A percentile compares a stretch with the other conserved stretches of the same genome.
These are phyloP conservation scores for Diplosphaera chodatii DNA, from an alignment of 139 green algal genomes.

Conservation along the genomic window DNA sequence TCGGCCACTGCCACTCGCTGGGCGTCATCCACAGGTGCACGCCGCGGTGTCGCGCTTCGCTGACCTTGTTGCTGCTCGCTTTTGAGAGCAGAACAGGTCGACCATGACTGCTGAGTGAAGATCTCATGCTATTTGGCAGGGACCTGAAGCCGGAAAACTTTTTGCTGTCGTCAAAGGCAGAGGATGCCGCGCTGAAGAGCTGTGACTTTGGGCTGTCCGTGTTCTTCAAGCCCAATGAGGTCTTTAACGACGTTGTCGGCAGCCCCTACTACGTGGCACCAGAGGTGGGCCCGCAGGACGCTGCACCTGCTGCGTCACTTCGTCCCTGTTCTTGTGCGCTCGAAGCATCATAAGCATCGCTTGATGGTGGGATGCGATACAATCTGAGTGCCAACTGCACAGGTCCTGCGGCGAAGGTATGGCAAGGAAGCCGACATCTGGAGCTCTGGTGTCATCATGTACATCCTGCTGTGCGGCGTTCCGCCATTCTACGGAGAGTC, in stretches of 20 bases:
- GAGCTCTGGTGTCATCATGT: slow-evolving; percentile 91
- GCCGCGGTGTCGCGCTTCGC: no score
- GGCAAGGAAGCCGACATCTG: slow-evolving; percentile 87
- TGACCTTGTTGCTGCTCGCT: no score
- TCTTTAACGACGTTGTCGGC: slow-evolving; percentile 71
- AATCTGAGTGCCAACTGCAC: no score
- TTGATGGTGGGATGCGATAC: no score
- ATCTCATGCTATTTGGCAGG: slow-evolving; percentile 25
- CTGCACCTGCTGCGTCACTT: no score
- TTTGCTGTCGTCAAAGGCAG: slow-evolving; percentile 68
- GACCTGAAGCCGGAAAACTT: slow-evolving; percentile 97
- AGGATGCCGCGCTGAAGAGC: slow-evolving; percentile 70
- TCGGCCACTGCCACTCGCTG: slow-evolving; percentile 88
- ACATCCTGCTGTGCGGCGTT: slow-evolving; percentile 92
- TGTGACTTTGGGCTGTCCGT: slow-evolving; percentile 91
- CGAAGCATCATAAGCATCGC: no score
- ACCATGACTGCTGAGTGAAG: no score
- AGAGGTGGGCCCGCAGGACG: slow-evolving; percentile 50
- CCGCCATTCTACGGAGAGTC: slow-evolving; percentile 91
- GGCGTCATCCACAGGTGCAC: slow-evolving; percentile 82
- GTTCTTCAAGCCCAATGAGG: slow-evolving; percentile 86
- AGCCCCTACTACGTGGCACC: slow-evolving; percentile 92
- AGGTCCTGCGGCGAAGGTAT: slow-evolving; percentile 69
- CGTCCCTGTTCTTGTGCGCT: no score
- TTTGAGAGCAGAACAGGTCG: no score